Evolutionary conservation across 345 rosid genomes (phyloP).

Genomic region (Pugionium cornutum): DNA sequence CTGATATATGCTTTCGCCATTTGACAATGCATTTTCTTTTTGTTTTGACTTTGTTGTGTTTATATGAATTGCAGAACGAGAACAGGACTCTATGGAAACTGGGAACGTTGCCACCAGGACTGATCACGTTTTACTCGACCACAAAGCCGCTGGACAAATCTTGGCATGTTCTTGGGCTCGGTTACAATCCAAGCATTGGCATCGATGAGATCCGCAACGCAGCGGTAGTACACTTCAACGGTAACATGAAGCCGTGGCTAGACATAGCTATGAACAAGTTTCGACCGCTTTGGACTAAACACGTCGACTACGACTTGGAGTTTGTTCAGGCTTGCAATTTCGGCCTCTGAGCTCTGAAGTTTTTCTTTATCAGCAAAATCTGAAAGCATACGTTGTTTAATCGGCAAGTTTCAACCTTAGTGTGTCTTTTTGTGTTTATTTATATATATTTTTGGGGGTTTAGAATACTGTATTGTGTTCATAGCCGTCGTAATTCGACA

Average conservation of each 20-base stretch:
- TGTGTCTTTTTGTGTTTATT: constrained; percentile 25
- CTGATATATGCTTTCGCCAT: background rate
- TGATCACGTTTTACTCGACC: constrained; percentile 91
- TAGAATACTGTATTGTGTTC: constrained; percentile 27
- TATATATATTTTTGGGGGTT: constrained; percentile 3
- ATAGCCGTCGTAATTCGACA: constrained; percentile 18
- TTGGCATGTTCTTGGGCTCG: constrained; percentile 96
- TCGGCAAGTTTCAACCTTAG: constrained; percentile 20
- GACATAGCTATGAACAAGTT: constrained; percentile 97
- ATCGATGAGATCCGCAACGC: constrained; percentile 90
- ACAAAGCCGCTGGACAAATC: constrained; percentile 92
- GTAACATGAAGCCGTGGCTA: constrained; percentile 98
- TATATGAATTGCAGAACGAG: constrained; percentile 69
- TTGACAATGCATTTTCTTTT: background rate
- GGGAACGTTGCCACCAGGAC: constrained; percentile 91
- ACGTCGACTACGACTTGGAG: constrained; percentile 83
- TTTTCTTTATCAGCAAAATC: constrained; percentile 14
- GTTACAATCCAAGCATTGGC: constrained; percentile 93
- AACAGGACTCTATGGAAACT: constrained; percentile 89
- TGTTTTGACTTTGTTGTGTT: constrained; percentile 20
- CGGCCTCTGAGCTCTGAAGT: constrained; percentile 48
- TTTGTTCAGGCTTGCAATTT: constrained; percentile 95
- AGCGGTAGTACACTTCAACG: constrained; percentile 94
- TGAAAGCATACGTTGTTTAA: constrained; percentile 22
- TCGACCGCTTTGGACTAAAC: constrained; percentile 82